A percentile compares a stretch with the other conserved stretches of the same genome.
Evolutionary conservation across 768 basidiomycete species (phyloP).

Genomic region (Russula emetica): DNA sequence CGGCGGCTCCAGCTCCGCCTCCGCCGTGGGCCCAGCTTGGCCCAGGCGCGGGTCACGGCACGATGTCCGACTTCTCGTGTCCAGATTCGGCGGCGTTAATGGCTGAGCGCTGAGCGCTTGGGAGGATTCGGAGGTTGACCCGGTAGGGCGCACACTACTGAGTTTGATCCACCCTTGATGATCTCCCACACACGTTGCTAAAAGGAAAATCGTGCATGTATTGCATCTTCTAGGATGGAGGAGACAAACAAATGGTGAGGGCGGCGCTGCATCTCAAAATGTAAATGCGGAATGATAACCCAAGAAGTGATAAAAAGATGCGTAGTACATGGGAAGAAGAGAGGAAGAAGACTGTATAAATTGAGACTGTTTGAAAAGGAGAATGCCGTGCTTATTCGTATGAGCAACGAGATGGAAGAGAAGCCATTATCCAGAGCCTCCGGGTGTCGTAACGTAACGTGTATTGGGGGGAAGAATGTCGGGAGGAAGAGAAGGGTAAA

Average conservation of each 20-base stretch:
- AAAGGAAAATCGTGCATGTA: neutral
- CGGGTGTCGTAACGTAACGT: slow-evolving; percentile 10
- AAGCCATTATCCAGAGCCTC: slow-evolving; percentile 5
- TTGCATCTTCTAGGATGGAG: neutral
- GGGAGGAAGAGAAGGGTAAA: neutral
- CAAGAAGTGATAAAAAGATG: slow-evolving; percentile 8
- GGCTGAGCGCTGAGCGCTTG: neutral
- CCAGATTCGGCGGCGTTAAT: neutral
- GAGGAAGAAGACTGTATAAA: slow-evolving; percentile 2
- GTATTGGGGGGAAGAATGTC: neutral
- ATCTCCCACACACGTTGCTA: neutral
- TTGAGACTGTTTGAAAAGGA: slow-evolving; percentile 1
- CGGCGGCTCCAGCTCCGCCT: neutral
- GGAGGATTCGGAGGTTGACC: neutral
- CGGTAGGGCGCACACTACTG: neutral
- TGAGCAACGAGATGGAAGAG: neutral
- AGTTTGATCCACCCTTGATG: neutral
- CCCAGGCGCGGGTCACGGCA: neutral
- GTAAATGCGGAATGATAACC: slow-evolving; percentile 3
- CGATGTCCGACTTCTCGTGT: neutral
- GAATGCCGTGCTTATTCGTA: slow-evolving; percentile 3
- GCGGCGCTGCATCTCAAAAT: slow-evolving; percentile 1
- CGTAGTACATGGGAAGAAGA: slow-evolving; percentile 12
- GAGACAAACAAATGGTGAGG: neutral
- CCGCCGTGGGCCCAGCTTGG: neutral